These are phyloP conservation scores for Plasmopara muralis DNA, from an alignment of 352 stramenopile genomes.

Conservation along the genomic window DNA sequence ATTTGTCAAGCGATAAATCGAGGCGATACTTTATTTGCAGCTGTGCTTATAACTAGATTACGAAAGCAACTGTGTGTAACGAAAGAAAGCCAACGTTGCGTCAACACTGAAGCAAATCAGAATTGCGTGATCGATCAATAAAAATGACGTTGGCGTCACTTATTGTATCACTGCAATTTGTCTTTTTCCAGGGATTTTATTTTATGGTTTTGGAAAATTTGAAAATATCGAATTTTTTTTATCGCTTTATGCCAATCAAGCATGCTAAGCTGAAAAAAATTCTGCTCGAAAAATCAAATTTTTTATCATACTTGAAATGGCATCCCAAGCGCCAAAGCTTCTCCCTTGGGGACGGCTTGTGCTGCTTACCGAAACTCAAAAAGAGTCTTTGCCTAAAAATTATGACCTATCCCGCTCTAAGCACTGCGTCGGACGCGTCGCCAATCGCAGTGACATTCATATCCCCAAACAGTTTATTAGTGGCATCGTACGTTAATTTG, in stretches of 20 bases:
- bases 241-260: not conserved
- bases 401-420: constrained; percentile 30
- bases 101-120: too few species aligned
- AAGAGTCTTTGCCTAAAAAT: constrained; percentile 30
- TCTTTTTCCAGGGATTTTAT: too few species aligned
- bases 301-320: not conserved
- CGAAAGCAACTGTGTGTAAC: too few species aligned
- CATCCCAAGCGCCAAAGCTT: constrained; percentile 4
- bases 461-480: constrained; percentile 49
- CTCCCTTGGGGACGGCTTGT: constrained; percentile 56
- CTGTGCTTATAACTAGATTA: too few species aligned
- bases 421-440: constrained; percentile 45
- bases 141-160: too few species aligned
- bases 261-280: not conserved
- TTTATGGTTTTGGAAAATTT: too few species aligned
- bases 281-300: not conserved
- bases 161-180: too few species aligned
- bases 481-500: constrained; percentile 24
- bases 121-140: too few species aligned
- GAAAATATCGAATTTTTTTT: too few species aligned
- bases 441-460: constrained; percentile 30
- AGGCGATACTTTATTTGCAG: too few species aligned
- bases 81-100: too few species aligned
- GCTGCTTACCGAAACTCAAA: constrained; percentile 25
- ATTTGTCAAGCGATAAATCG: too few species aligned